Base-by-base conservation (phyloP, 2,329 filamentous ascomycete species). In the Fusarium armeniacum region DNA sequence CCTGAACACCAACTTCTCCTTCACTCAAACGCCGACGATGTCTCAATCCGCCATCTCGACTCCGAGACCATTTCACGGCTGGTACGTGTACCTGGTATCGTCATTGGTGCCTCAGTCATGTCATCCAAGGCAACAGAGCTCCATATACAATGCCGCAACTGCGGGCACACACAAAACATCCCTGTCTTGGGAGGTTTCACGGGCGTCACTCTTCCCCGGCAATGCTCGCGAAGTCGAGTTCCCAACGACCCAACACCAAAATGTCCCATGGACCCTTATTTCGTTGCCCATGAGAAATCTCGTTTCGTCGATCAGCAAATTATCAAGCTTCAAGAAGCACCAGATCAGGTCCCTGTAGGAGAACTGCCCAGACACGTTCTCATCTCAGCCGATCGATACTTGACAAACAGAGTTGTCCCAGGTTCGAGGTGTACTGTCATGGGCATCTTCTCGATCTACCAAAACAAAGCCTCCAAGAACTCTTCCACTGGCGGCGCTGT, bases 361-460 rank as follows among this genome's bases (percentile, higher is more conserved):
- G 96, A 99, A 81, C 83, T 99, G 51, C 96, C 96, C 5, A 88
- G 96, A 43, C 96, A 99, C 75, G 97, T 99, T 46, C 87, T 98
- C 66, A 93, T 99, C 65, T 97, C 94, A 0, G 96, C 96, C n/a
- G 96, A 99, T 77, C 89, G 96, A 55, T 98, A 98, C 77, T 84
- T 99, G 47, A 96, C 95, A 13, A 99, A 99, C 78, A 89, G 94
- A 53, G 96, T 99, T 5, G 94, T 99, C 5, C 96, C 96, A 8
- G 96, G 96, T 32, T 97, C 95, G 52, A 88, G 95, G 78, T 99
- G 96, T 79, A 97, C 94, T 4, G 87, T 99, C 20, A 98, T 96
- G 88, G 96, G 96, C 22, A 93, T 99, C 35, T 99, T 98, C 83
- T 98, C 95, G 32, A 98, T 98, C 76, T 99, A 98, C 80, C 93